phyloP scores from a whole-genome alignment of 768 basidiomycete genomes.

The Saitozyma podzolica region DNA sequence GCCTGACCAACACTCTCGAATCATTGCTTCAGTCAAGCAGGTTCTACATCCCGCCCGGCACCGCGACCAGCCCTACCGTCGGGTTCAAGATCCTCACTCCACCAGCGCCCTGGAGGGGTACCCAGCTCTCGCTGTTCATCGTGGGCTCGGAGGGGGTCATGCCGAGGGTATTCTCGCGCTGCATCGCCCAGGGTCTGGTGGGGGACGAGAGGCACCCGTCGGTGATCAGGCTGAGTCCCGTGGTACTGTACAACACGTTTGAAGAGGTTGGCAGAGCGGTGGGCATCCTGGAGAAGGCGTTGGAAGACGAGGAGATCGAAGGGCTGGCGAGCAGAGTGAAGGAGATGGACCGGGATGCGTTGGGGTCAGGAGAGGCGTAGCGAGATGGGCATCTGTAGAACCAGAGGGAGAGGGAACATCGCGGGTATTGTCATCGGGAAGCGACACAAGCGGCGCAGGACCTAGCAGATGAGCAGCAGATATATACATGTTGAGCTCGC shows the following conservation, averaged over 20 bases:
- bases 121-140: slow-evolving; percentile 80
- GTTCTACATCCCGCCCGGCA: slow-evolving; percentile 60
- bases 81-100: slow-evolving; percentile 95
- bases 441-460: too few relatives aligned
- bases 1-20: slow-evolving; percentile 73
- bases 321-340: too few relatives aligned
- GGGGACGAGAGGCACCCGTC: slow-evolving; percentile 90
- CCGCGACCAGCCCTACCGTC: slow-evolving; percentile 43
- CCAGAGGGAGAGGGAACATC: too few relatives aligned
- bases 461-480: too few relatives aligned
- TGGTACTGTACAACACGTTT: slow-evolving; percentile 81
- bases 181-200: slow-evolving; percentile 73
- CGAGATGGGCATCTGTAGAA: too few relatives aligned
- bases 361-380: too few relatives aligned
- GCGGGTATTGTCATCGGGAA: too few relatives aligned
- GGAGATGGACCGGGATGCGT: too few relatives aligned
- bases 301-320: slow-evolving; percentile 34
- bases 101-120: slow-evolving; percentile 66
- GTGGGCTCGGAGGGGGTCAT: slow-evolving; percentile 62
- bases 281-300: slow-evolving; percentile 61
- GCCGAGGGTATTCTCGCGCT: slow-evolving; percentile 64
- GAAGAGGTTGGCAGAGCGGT: slow-evolving; percentile 74
- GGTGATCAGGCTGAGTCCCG: slow-evolving; percentile 84
- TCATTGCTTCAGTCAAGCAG: slow-evolving; percentile 62
- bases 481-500: too few relatives aligned